Base-by-base conservation (phyloP, 1,139 yeast species). In the Pichia norvegensis region DNA sequence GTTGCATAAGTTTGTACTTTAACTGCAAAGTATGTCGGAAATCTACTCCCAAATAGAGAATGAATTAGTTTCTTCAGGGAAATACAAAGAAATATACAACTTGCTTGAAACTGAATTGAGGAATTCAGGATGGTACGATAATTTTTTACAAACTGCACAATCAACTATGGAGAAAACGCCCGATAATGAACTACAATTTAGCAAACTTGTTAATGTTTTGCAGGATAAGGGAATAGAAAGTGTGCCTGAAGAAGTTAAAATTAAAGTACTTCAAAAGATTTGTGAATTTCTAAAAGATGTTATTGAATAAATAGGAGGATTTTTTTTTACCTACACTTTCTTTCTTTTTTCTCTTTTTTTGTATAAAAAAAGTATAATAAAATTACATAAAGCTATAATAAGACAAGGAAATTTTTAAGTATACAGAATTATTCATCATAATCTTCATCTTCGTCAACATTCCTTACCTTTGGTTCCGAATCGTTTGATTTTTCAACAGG, bases 61-160 rank as follows among this genome's bases (percentile, higher is more conserved):
- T 49, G 81, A 80, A 56, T 72, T 87, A 40, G 78, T 86, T 4
- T 74, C 82, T 38, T 76, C 88, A 25, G 96, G 96, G 0, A 85
- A 83, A 64, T 87, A 86, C 63, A 92, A 85, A 52, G 60, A 70
- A 53, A 79, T 83, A 49, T 79, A 80, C 47, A 74, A 75, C 47
- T 71, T 72, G 45, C 67, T 88, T 48, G 79, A 80, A 55, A 72
- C 81, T 46, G 78, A 77, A 58, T 72, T 90, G 25, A 73, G 78
- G 48, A 85, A 85, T 59, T 73, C 81, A 2, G 97, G 97, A 8
- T 90, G 97, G 97, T 79, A 78, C 55, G 95, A 86, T 55, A 75
- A 81, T 50, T 79, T 88, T 29, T 72, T 78, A 45, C 76, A 72
- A 44, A 56, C 83, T 45, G 83, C 94, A 1, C 52, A 60, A 53